Conservation (phyloP, 2,329 filamentous ascomycete genomes). For the Paecilomyces niveus region DNA sequence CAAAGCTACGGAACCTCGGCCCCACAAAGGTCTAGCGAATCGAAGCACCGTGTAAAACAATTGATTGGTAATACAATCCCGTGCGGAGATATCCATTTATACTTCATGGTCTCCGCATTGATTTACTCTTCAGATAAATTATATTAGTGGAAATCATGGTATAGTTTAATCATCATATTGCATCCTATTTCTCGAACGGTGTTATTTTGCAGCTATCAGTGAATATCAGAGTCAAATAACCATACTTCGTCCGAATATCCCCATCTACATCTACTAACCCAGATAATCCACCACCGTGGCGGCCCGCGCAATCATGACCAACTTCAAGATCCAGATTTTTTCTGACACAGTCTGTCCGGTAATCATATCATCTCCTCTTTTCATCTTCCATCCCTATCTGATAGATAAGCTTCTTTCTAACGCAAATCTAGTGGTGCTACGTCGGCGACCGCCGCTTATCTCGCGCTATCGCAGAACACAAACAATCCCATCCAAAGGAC, state of each 20-base stretch:
- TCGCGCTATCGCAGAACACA: constrained; percentile 62
- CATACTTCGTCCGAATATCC: neutral
- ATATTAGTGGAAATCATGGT: too few species aligned
- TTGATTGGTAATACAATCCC: neutral
- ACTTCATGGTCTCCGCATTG: too few species aligned
- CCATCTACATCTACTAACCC: neutral
- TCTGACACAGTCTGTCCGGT: constrained; percentile 75
- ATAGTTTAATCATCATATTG: too few species aligned
- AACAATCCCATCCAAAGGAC: constrained; percentile 57
- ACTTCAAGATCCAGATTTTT: constrained; percentile 69
- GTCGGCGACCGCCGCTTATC: constrained; percentile 70
- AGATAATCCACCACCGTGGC: neutral
- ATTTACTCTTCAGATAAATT: too few species aligned
- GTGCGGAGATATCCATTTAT: too few species aligned
- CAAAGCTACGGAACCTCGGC: neutral
- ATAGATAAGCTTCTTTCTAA: constrained; percentile 4
- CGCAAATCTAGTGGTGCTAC: constrained; percentile 54
- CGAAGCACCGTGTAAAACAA: neutral
- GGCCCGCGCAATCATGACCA: constrained; percentile 49
- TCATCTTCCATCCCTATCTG: neutral
- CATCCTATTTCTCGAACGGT: too few species aligned
- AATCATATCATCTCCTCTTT: constrained; percentile 1
- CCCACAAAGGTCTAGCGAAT: neutral
- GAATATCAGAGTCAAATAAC: too few species aligned
- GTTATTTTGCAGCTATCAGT: too few species aligned